Base-by-base conservation (phyloP, 805 yeast species). In the Metahyphopichia silvanorum region DNA sequence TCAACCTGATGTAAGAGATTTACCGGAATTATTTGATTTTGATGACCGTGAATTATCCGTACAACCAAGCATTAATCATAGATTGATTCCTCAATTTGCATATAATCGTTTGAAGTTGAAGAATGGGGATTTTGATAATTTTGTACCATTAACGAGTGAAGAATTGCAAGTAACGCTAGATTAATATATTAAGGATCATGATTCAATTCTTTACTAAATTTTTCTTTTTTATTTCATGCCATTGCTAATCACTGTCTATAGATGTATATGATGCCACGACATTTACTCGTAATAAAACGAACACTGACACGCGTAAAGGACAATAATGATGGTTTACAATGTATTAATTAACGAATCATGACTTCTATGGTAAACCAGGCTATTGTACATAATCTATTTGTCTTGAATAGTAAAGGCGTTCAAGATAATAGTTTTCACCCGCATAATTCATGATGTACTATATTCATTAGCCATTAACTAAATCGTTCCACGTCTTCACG, bases 11-110 rank as follows among this genome's bases (percentile, higher is more conserved):
- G 46, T 60, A 23, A 53, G 60, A 29, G 55, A 61, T 9, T 58
- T 74, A 43, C 79, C 81, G 0, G 71, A 63, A 29, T 54, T 75
- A 38, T 70, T 74, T 43, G 78, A 74, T 52, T 75, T 74, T 38
- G 66, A 66, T 33, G 69, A 61, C 28, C 59, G 79, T 21, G 81
- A 75, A 49, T 60, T 75, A 41, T 63, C 73, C 27, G 66, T 69
- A 30, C 53, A 60, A 21, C 71, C 78, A 1, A 37, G 54, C 3
- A 48, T 69, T 35, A 66, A 67, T 41, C 34, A 47, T 22, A 42
- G 47, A 14, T 51, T 75, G 46, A 59, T 75, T 15, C 79, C 79
- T 4, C 55, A 53, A 11, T 71, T 50, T 48, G 64, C 66, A 8
- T 39, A 41, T 25, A 31, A 40, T 28, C 45, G 51, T 29, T 55